Evolutionary conservation across 169 alveolate species (phyloP).

Genomic region (Cryptosporidium tyzzeri): DNA sequence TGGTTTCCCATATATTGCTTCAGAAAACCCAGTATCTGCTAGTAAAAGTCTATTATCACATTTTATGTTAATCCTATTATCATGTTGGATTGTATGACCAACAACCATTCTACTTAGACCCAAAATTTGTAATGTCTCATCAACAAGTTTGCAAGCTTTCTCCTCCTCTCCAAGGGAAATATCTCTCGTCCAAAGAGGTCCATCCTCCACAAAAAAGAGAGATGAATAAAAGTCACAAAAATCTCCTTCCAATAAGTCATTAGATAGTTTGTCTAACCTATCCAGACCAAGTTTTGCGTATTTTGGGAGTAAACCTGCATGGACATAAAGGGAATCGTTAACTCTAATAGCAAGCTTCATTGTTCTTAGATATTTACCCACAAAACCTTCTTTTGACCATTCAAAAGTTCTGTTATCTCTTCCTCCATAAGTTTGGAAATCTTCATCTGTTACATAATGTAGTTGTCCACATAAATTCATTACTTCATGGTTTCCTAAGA

Average conservation of each 20-base stretch:
- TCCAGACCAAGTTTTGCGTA: constrained; percentile 68
- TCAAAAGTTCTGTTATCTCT: constrained; percentile 44
- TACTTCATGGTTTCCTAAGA: constrained; percentile 80
- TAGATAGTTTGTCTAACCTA: background rate
- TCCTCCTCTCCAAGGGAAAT: constrained; percentile 48
- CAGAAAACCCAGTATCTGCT: constrained; percentile 76
- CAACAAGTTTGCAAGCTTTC: constrained; percentile 56
- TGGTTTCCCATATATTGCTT: constrained; percentile 70
- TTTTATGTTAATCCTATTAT: constrained; percentile 53
- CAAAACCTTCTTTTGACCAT: constrained; percentile 66
- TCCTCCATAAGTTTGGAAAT: constrained; percentile 69
- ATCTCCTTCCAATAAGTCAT: constrained; percentile 20
- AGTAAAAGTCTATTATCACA: constrained; percentile 63
- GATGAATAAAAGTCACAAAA: constrained; percentile 21
- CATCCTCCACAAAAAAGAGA: constrained; percentile 56
- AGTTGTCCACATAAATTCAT: constrained; percentile 80
- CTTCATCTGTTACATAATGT: constrained; percentile 72
- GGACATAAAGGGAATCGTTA: constrained; percentile 73
- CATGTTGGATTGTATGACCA: constrained; percentile 79
- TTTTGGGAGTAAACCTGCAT: constrained; percentile 76
- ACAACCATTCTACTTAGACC: constrained; percentile 74
- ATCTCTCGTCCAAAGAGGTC: constrained; percentile 80
- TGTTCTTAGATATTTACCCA: constrained; percentile 67
- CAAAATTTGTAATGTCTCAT: constrained; percentile 41
- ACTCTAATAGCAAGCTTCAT: constrained; percentile 38